These are phyloP conservation scores for Blastocystis sp. DNA, from an alignment of 352 stramenopile species.

Conservation along the genomic window DNA sequence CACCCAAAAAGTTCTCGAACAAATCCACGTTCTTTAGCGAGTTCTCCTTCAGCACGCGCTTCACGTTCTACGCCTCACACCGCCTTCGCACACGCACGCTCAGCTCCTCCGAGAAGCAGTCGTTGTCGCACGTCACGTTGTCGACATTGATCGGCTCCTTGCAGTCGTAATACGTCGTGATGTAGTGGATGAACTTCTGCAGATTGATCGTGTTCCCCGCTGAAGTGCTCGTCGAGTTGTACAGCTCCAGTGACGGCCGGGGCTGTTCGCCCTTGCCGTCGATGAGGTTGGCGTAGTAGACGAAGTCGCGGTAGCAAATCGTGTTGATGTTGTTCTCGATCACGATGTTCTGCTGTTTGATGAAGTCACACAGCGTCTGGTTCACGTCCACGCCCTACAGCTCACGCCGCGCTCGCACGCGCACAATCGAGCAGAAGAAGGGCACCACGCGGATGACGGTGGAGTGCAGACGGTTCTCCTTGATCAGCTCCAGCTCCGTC, in stretches of 20 bases:
- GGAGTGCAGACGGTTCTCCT: constrained; percentile 23
- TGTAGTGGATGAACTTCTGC: constrained; percentile 44
- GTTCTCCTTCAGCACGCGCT: constrained; percentile 28
- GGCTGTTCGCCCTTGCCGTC: background rate
- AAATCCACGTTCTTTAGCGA: constrained; percentile 55
- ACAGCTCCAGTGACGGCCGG: constrained; percentile 11
- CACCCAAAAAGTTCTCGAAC: constrained; percentile 41
- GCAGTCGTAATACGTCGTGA: constrained; percentile 54
- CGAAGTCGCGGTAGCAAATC: constrained; percentile 59
- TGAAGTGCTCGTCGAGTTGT: constrained; percentile 42
- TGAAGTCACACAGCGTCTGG: constrained; percentile 42
- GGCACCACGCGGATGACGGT: background rate
- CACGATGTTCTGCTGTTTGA: constrained; percentile 38
- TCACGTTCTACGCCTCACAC: constrained; percentile 25
- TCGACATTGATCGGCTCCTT: constrained; percentile 5
- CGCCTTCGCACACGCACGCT: background rate
- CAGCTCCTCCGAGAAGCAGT: constrained; percentile 38
- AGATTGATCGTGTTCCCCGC: constrained; percentile 55
- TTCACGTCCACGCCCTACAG: constrained; percentile 46
- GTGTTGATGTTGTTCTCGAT: constrained; percentile 65
- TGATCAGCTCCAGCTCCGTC: constrained; percentile 41
- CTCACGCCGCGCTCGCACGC: background rate
- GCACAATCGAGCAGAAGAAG: background rate
- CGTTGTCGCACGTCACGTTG: background rate
- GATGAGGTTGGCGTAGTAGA: constrained; percentile 20